Percentiles rank a stretch among this genome's conserved stretches.
Evolutionary conservation across 345 rosid species (phyloP).

Genomic region (Syzygium aromaticum): DNA sequence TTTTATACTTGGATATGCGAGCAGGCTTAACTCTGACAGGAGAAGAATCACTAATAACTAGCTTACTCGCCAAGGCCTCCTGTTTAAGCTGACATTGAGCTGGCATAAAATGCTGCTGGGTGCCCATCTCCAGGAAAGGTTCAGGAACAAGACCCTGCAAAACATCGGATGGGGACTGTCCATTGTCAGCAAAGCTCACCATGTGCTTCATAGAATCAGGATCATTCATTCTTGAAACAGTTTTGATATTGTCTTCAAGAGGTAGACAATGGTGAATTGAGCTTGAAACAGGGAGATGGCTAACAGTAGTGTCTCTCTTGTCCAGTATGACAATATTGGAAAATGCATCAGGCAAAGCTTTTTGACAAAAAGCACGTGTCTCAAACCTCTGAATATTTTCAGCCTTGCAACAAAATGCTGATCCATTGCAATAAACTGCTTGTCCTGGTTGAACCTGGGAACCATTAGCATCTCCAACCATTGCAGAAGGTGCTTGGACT

Average conservation of each 20-base stretch:
- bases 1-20: constrained; percentile 20
- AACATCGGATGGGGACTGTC: constrained; percentile 14
- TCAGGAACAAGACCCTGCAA: constrained; percentile 14
- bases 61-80: constrained; percentile 17
- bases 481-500: constrained; percentile 17
- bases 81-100: constrained; percentile 19
- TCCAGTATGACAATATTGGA: constrained; percentile 38
- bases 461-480: constrained; percentile 37
- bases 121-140: constrained; percentile 14
- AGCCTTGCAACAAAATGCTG: constrained; percentile 16
- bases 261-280: constrained; percentile 35
- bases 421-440: constrained; percentile 32
- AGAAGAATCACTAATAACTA: constrained; percentile 7
- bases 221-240: constrained; percentile 7
- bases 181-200: constrained; percentile 16
- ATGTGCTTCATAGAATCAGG: constrained; percentile 13
- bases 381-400: constrained; percentile 31
- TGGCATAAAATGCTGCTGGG: constrained; percentile 10
- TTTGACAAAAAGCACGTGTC: constrained; percentile 44
- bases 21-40: constrained; percentile 9
- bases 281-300: constrained; percentile 13
- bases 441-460: constrained; percentile 34
- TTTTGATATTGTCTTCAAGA: constrained; percentile 20
- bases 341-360: constrained; percentile 59
- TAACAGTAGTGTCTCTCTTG: constrained; percentile 15